Conservation (phyloP, 2,329 filamentous ascomycete genomes). For the Botryotinia narcissicola region DNA sequence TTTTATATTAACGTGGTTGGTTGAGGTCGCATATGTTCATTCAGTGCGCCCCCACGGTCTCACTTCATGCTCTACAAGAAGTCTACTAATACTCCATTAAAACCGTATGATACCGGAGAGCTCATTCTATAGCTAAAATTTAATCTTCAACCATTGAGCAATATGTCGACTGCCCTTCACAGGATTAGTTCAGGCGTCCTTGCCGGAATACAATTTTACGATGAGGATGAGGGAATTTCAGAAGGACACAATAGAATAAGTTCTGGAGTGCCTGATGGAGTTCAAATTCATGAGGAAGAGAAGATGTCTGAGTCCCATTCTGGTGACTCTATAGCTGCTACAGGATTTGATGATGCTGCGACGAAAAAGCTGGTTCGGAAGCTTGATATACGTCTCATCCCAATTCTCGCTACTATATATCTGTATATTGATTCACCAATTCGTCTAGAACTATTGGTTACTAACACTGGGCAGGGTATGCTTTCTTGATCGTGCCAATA, state of each 20-base stretch:
- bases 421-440: conserved; percentile 39
- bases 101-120: not conserved
- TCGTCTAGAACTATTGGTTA: not conserved
- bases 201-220: not conserved
- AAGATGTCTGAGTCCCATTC: not conserved
- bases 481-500: conserved; percentile 37
- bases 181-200: not conserved
- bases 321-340: not conserved
- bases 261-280: not conserved
- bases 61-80: not conserved
- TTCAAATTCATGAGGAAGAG: not conserved
- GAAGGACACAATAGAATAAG: not conserved
- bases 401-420: conserved; percentile 52
- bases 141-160: not conserved
- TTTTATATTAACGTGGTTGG: not conserved
- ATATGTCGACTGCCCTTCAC: not conserved
- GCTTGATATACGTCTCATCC: conserved; percentile 34
- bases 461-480: conserved; percentile 27
- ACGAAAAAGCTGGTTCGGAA: conserved; percentile 33
- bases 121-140: not conserved
- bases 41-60: not conserved
- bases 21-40: not conserved
- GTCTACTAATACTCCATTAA: not conserved
- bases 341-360: conserved; percentile 25
- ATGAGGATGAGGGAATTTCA: conserved; percentile 1